Percentiles rank a stretch among this genome's conserved stretches.
phyloP scores from a whole-genome alignment of 2,329 filamentous ascomycete species.

The Fusarium sambucinum region DNA sequence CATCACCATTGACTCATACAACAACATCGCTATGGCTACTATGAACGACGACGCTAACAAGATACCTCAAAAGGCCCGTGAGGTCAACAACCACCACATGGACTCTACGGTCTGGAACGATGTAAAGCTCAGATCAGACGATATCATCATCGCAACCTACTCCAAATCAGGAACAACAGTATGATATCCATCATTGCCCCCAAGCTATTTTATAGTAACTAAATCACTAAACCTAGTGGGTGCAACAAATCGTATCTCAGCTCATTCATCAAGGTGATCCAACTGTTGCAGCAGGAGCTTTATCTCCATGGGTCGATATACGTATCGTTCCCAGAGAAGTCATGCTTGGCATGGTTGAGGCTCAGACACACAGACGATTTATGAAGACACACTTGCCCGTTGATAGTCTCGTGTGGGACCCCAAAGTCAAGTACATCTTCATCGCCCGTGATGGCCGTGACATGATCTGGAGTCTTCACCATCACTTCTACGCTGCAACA shows the following conservation, averaged over 20 bases:
- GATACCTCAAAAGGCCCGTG: slow-evolving; percentile 15
- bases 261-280: slow-evolving; percentile 16
- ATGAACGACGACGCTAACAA: background rate
- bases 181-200: fast-evolving
- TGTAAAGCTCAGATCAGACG: slow-evolving; percentile 14
- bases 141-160: slow-evolving; percentile 18
- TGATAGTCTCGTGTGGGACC: slow-evolving; percentile 2
- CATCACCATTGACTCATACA: background rate
- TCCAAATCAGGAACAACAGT: slow-evolving; percentile 26
- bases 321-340: slow-evolving; percentile 3
- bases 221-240: background rate
- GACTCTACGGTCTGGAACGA: slow-evolving; percentile 22
- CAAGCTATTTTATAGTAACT: fast-evolving
- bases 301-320: slow-evolving; percentile 18
- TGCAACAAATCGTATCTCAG: slow-evolving; percentile 20
- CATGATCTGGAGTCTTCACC: slow-evolving; percentile 18
- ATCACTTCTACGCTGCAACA: slow-evolving; percentile 14
- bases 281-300: background rate
- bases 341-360: slow-evolving; percentile 6
- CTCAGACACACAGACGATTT: slow-evolving; percentile 8
- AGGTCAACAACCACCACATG: slow-evolving; percentile 26
- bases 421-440: slow-evolving; percentile 22
- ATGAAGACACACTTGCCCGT: slow-evolving; percentile 18
- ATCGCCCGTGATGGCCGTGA: slow-evolving; percentile 16
- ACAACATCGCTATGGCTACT: background rate